Evolutionary conservation across 2,329 filamentous ascomycete species (phyloP).

Genomic region (Westerdykella sp.): DNA sequence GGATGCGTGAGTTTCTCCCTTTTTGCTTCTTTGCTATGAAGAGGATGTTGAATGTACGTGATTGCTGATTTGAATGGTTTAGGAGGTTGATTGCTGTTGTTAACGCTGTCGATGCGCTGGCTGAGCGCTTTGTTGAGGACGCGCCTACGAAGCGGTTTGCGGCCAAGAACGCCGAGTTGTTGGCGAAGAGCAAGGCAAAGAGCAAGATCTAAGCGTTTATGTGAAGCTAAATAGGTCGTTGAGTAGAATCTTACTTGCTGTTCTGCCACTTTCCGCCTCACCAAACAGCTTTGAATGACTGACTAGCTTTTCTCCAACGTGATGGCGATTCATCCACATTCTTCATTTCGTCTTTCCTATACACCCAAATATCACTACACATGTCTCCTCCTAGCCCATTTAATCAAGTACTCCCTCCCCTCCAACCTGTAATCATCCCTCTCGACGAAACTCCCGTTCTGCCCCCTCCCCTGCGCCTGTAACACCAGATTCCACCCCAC

Average conservation of each 20-base stretch:
- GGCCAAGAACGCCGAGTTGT: constrained; percentile 35
- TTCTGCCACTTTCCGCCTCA: too few relatives aligned
- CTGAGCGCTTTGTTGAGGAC: constrained; percentile 46
- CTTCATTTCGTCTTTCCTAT: not conserved
- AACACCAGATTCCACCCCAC: constrained; percentile 41
- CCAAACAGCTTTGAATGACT: too few relatives aligned
- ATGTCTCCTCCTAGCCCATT: constrained; percentile 36
- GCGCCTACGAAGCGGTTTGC: constrained; percentile 43
- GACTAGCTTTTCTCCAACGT: too few relatives aligned
- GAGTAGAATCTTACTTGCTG: too few relatives aligned
- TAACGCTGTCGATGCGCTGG: constrained; percentile 45
- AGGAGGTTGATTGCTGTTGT: constrained; percentile 42
- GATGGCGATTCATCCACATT: too few relatives aligned
- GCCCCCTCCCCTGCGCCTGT: constrained; percentile 38
- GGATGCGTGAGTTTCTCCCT: constrained; percentile 18
- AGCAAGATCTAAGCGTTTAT: constrained; percentile 18
- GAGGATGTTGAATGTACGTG: not conserved
- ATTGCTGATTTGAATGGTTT: not conserved
- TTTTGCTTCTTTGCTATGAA: not conserved
- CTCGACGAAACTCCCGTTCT: constrained; percentile 38
- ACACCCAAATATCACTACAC: constrained; percentile 14
- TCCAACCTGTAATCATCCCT: constrained; percentile 41
- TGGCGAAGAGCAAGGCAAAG: constrained; percentile 28
- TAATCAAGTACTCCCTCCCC: constrained; percentile 37
- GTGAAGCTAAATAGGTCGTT: not conserved